Evolutionary conservation across 2,329 filamentous ascomycete species (phyloP).

Genomic region (Neocatenulostroma microsporum): DNA sequence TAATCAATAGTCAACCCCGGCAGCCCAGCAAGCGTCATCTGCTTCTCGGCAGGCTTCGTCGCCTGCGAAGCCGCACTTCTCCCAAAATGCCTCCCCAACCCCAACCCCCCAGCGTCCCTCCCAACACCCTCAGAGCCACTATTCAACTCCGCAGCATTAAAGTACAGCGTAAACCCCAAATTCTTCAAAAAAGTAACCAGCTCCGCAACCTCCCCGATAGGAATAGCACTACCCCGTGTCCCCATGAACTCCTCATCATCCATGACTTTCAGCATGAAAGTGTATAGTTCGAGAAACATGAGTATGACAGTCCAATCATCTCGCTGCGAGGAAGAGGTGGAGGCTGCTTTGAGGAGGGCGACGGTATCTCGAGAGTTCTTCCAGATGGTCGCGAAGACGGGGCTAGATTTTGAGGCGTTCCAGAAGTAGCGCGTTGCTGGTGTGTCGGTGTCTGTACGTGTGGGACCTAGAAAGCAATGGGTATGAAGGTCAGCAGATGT

Average conservation of each 20-base stretch:
- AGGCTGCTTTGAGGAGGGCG: conserved; percentile 41
- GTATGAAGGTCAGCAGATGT: no score
- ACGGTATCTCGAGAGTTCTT: conserved; percentile 53
- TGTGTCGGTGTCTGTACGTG: conserved; percentile 44
- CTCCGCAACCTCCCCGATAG: conserved; percentile 60
- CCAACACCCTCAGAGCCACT: conserved; percentile 3
- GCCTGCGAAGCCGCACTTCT: neutral
- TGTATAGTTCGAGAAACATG: conserved; percentile 88
- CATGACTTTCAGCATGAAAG: conserved; percentile 83
- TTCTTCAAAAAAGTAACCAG: conserved; percentile 84
- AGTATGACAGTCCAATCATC: conserved; percentile 84
- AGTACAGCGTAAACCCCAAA: conserved; percentile 80
- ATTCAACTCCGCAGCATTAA: conserved; percentile 59
- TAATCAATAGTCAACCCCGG: conserved; percentile 69
- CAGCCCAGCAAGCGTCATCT: conserved; percentile 50
- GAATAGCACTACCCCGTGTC: conserved; percentile 57
- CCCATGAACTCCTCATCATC: conserved; percentile 83
- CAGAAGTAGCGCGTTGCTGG: conserved; percentile 81
- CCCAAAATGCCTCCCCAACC: conserved; percentile 14
- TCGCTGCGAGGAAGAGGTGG: conserved; percentile 24
- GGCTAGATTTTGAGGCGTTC: conserved; percentile 55
- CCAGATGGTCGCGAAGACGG: conserved; percentile 50
- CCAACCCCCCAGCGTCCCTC: conserved; percentile 12
- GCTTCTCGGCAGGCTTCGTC: conserved; percentile 20
- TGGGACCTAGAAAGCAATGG: no score